Conservation (phyloP, 2,329 filamentous ascomycete genomes). For the Claviceps purpurea region DNA sequence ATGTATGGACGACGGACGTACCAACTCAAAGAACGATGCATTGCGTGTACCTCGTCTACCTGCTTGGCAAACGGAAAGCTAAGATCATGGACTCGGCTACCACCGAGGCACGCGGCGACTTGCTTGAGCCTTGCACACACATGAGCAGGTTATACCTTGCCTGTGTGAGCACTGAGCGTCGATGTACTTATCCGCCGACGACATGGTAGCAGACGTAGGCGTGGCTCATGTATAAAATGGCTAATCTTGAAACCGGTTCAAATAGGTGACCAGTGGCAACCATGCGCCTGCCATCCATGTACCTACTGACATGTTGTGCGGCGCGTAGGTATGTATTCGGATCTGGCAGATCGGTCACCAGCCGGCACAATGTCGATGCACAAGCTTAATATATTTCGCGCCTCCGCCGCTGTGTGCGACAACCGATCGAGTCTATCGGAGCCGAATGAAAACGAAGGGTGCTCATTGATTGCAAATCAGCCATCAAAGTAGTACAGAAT, state of each 20-base stretch:
- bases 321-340: background rate
- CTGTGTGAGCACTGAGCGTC: background rate
- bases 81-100: background rate
- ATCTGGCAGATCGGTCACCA: background rate
- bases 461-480: background rate
- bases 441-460: background rate
- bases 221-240: background rate
- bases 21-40: background rate
- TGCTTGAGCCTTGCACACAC: background rate
- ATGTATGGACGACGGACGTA: too few species aligned
- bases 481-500: background rate
- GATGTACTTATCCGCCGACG: background rate
- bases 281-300: background rate
- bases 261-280: background rate
- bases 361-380: background rate
- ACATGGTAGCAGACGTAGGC: background rate
- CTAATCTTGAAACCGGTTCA: background rate
- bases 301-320: background rate
- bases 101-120: background rate
- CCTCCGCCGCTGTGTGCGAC: background rate
- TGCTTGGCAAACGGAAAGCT: background rate
- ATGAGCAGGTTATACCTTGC: background rate
- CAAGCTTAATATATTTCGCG: background rate
- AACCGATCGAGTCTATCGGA: background rate
- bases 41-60: background rate